phyloP scores from a whole-genome alignment of 371 early-diverging fungal species.

The Rhizomucor miehei region DNA sequence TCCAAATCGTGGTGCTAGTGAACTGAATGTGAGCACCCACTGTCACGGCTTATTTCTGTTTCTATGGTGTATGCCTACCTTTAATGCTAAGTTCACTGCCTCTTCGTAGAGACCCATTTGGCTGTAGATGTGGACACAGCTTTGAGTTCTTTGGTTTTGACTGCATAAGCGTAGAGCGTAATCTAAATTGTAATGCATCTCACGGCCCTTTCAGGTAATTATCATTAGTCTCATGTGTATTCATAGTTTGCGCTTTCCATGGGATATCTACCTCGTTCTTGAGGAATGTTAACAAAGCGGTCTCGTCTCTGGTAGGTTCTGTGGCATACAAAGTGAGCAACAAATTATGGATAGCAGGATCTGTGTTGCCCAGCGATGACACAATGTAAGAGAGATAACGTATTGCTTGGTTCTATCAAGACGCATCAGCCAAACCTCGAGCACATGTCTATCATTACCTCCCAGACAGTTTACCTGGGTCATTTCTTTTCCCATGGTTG shows the following conservation, averaged over 20 bases:
- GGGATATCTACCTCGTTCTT: slow-evolving; percentile 60
- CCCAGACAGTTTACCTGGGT: slow-evolving; percentile 13
- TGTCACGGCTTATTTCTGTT: too few relatives aligned
- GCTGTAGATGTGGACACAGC: slow-evolving; percentile 79
- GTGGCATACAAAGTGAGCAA: slow-evolving; percentile 81
- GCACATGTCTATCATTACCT: not conserved
- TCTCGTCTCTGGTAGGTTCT: slow-evolving; percentile 63
- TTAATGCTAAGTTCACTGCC: slow-evolving; percentile 79
- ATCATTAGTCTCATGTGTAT: not conserved
- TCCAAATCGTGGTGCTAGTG: slow-evolving; percentile 83
- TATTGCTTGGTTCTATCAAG: slow-evolving; percentile 77
- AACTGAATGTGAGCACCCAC: not conserved
- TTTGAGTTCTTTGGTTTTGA: slow-evolving; percentile 69
- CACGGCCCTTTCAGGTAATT: slow-evolving; percentile 45
- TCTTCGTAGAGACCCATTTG: slow-evolving; percentile 80
- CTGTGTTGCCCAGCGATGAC: slow-evolving; percentile 69
- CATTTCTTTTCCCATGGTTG: slow-evolving; percentile 18
- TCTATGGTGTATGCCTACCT: slow-evolving; percentile 32
- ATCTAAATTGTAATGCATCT: slow-evolving; percentile 76
- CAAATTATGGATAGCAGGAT: slow-evolving; percentile 89
- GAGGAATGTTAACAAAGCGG: slow-evolving; percentile 65
- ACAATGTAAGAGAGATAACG: slow-evolving; percentile 86
- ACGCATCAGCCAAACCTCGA: not conserved
- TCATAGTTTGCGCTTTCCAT: not conserved
- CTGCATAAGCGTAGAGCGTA: slow-evolving; percentile 86